Conservation (phyloP, 805 yeast genomes). For the Teunomyces panamensis region DNA sequence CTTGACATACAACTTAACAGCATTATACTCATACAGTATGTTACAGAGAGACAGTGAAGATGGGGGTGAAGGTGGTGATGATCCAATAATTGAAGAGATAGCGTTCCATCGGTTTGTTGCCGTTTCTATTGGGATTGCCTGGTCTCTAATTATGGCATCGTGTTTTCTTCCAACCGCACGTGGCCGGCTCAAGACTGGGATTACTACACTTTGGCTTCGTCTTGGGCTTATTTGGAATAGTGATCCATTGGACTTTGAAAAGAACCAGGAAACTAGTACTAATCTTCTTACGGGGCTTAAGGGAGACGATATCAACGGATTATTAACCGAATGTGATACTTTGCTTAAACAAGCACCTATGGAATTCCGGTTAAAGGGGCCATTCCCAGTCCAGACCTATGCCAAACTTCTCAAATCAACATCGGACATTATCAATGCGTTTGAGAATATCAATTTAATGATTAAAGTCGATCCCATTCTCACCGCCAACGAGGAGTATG, state of each 20-base stretch:
- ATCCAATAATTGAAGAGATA: constrained; percentile 67
- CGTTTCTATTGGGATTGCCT: constrained; percentile 67
- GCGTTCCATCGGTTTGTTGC: constrained; percentile 76
- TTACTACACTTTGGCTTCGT: constrained; percentile 71
- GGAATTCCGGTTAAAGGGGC: constrained; percentile 73
- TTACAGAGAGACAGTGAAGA: constrained; percentile 54
- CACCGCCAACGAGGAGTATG: constrained; percentile 50
- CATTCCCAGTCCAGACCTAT: constrained; percentile 57
- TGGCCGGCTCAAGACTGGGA: constrained; percentile 57
- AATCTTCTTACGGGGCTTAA: constrained; percentile 1
- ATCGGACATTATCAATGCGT: constrained; percentile 66
- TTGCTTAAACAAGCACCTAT: constrained; percentile 68
- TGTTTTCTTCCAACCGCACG: constrained; percentile 76
- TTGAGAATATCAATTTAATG: constrained; percentile 69
- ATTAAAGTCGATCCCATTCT: constrained; percentile 60
- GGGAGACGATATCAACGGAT: constrained; percentile 43
- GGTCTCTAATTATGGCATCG: constrained; percentile 72
- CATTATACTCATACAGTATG: constrained; percentile 70
- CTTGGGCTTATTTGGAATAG: constrained; percentile 80
- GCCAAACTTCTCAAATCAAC: constrained; percentile 52
- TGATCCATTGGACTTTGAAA: constrained; percentile 56
- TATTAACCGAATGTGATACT: constrained; percentile 58
- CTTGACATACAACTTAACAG: constrained; percentile 75
- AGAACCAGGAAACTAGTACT: constrained; percentile 13
- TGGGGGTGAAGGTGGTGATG: constrained; percentile 66